Evolutionary conservation across 1,284 basidiomycete genomes (phyloP), one percentile per base, ranked within the genome.

Genomic region (Melampsora americana): DNA sequence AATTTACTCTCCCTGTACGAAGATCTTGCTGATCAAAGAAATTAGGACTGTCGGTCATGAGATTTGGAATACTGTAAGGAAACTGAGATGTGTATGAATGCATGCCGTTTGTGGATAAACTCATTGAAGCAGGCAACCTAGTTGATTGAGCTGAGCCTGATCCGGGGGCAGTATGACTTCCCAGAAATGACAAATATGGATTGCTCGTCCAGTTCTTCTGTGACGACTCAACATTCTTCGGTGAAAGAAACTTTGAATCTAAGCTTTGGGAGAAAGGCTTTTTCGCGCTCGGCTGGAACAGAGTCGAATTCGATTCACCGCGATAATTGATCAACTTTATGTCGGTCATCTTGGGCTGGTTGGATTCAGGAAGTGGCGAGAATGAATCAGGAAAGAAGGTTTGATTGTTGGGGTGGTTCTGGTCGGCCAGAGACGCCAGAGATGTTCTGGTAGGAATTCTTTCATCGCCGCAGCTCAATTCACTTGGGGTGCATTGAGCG

Each of bases 11-110:
- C 14, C n/a, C 53, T 59, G n/a, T 23, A 59, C 11, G 20, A 12
- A 59, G 53, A 2, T 59, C 53, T 59, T 59, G 53, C 53, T 59
- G n/a, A 59, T 59, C 53, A 26, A 26, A 26, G 53, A 59, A 59
- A 59, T 12, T 30, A 23, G n/a, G 53, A 2, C 28, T 23, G 28
- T 59, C n/a, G 53, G n/a, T 26, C 16, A 30, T 59, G n/a, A 59
- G n/a, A 4, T 59, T 30, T 59, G 53, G 28, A 30, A 30, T 30
- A 59, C 28, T 26, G 23, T 59, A 59, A 23, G 53, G 28, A 16
- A 59, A 30, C 9, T 59, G 53, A 59, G 53, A 30, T 5, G 14
- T 12, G 28, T 59, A 59, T 59, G 53, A 30, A 12, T 59, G 53
- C n/a, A 30, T 26, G 53, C 28, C 28, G 28, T 23, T 59, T 30